Percentiles rank a stretch among this genome's conserved stretches.
Evolutionary conservation across 2,329 filamentous ascomycete genomes (phyloP).

Genomic region (Orbilia javanica): DNA sequence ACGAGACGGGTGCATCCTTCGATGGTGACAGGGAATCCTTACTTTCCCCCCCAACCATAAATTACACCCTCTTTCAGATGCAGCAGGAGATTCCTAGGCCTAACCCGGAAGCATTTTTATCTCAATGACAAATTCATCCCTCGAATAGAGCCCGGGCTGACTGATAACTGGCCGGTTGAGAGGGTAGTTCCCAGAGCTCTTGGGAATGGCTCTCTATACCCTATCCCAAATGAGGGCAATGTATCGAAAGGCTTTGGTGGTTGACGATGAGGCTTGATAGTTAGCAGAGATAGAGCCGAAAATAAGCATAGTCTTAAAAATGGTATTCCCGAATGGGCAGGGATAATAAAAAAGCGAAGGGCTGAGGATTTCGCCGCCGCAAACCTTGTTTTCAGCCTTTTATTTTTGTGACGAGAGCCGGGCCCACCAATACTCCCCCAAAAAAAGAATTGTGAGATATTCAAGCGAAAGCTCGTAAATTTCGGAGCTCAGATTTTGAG

Average conservation of each 20-base stretch:
- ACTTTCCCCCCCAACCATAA: background rate
- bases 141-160: no score
- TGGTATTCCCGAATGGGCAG: conserved; percentile 7
- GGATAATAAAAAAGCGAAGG: conserved; percentile 33
- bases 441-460: background rate
- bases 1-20: conserved; percentile 44
- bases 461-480: background rate
- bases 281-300: conserved; percentile 2
- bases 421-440: background rate
- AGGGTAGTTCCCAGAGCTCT: conserved; percentile 16
- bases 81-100: no score
- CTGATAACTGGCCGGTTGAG: no score
- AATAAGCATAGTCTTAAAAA: conserved; percentile 26
- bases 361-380: conserved; percentile 24
- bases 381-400: conserved; percentile 37
- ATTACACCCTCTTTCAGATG: no score
- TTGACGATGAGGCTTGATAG: conserved; percentile 10
- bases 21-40: conserved; percentile 27
- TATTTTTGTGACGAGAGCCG: conserved; percentile 22
- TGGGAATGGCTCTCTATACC: background rate
- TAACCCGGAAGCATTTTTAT: no score
- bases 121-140: no score
- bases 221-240: background rate
- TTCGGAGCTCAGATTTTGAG: background rate
- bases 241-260: background rate